These are phyloP conservation scores for Pelargonium myrrhifolium DNA, from an alignment of 441 rosid species.

Conservation along the genomic window DNA sequence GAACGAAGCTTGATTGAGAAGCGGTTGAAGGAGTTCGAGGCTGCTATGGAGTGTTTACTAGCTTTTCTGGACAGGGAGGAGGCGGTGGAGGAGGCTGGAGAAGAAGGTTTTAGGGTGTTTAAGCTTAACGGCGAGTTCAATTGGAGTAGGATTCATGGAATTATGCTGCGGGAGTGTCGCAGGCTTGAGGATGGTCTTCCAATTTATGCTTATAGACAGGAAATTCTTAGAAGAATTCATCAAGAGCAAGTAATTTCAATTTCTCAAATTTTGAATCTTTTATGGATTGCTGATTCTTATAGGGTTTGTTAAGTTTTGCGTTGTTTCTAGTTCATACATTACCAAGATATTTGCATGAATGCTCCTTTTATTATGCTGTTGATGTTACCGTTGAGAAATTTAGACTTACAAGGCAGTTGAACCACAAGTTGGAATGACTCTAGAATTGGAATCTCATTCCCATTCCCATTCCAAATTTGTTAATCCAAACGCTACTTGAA, in stretches of 20 bases:
- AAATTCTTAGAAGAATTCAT: constrained; percentile 39
- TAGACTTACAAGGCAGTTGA: no score
- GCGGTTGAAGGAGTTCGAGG: constrained; percentile 43
- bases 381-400: no score
- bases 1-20: constrained; percentile 34
- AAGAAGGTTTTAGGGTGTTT: constrained; percentile 26
- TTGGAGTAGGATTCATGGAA: constrained; percentile 44
- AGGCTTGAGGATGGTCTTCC: constrained; percentile 67
- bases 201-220: constrained; percentile 41
- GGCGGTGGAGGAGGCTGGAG: constrained; percentile 14
- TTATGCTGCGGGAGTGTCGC: constrained; percentile 53
- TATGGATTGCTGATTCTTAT: constrained; percentile 4
- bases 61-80: constrained; percentile 25
- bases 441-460: no score
- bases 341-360: background rate
- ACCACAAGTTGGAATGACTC: no score
- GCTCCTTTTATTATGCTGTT: no score
- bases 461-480: no score
- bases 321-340: background rate
- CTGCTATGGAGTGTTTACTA: constrained; percentile 41
- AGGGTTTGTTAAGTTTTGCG: background rate
- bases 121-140: constrained; percentile 26
- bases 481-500: no score
- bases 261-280: background rate
- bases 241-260: constrained; percentile 37